Conservation (phyloP, 257 asterid species). For the Ajuga chamaepitys region DNA sequence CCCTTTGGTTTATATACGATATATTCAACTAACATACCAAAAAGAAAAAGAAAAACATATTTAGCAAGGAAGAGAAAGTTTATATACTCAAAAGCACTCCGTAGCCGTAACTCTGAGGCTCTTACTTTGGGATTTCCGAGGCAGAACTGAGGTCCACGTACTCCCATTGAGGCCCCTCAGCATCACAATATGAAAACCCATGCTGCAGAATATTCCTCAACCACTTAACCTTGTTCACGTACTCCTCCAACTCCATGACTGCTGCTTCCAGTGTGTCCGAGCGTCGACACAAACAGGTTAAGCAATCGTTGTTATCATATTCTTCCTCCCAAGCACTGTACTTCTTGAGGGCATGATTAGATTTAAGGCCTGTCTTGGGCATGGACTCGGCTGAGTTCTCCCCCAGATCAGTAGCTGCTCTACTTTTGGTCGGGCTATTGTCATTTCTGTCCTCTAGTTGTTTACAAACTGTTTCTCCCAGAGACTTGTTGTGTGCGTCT, state of each 20-base stretch:
- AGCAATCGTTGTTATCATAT: not conserved
- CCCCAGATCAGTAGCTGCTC: conserved; percentile 1
- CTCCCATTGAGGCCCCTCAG: conserved; percentile 25
- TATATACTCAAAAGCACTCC: no score
- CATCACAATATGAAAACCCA: conserved; percentile 20
- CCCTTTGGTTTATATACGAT: no score
- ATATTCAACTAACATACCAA: no score
- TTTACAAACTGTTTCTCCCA: not conserved
- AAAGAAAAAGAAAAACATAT: no score
- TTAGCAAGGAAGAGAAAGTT: no score
- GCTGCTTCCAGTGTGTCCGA: conserved; percentile 24
- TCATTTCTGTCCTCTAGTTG: not conserved
- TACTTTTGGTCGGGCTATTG: not conserved
- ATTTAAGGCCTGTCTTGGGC: conserved; percentile 11
- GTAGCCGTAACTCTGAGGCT: not conserved
- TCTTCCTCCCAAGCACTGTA: not conserved
- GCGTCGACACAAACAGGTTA: not conserved
- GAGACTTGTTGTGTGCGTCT: not conserved
- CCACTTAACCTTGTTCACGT: conserved; percentile 35
- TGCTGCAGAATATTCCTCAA: conserved; percentile 18
- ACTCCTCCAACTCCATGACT: conserved; percentile 35
- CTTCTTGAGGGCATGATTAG: not conserved
- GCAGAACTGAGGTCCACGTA: conserved; percentile 12
- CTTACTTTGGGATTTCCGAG: conserved; percentile 7
- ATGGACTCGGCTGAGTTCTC: no score